Evolutionary conservation across 306 rosid genomes (phyloP).

Genomic region (Sindora glabra): DNA sequence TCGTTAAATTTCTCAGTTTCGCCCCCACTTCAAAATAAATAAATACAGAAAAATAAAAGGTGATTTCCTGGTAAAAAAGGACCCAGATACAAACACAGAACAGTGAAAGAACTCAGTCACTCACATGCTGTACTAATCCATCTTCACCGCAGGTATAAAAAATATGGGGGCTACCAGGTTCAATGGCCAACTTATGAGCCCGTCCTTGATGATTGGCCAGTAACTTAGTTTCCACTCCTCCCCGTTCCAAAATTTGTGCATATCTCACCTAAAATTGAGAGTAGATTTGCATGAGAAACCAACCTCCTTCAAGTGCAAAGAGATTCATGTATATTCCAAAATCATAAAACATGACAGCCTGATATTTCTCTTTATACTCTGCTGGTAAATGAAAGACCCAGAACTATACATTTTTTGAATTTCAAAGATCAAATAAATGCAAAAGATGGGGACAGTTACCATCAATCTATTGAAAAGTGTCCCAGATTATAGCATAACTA

Average conservation of each 20-base stretch:
- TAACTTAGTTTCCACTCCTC: constrained; percentile 42
- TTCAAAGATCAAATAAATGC: neutral
- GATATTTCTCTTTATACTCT: neutral
- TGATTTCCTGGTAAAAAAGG: neutral
- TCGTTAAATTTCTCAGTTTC: neutral
- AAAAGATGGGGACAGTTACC: neutral
- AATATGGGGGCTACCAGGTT: constrained; percentile 91
- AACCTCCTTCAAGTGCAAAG: neutral
- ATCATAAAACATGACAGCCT: neutral
- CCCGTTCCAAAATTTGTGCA: constrained; percentile 51
- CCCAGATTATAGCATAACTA: neutral
- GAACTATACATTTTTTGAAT: neutral
- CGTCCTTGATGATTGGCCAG: constrained; percentile 65
- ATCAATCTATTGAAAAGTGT: neutral
- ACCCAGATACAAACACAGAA: neutral
- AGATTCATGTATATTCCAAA: neutral
- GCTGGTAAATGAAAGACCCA: too few species aligned
- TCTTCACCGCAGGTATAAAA: constrained; percentile 95
- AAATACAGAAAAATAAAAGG: too few species aligned
- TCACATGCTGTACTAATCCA: constrained; percentile 88
- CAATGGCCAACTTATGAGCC: constrained; percentile 92
- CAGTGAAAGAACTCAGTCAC: constrained; percentile 23
- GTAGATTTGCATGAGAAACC: constrained; percentile 3
- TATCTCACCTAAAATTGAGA: constrained; percentile 68
- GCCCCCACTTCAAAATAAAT: neutral